phyloP scores from a whole-genome alignment of 1,284 basidiomycete genomes.

The Puccinia brachypodii region DNA sequence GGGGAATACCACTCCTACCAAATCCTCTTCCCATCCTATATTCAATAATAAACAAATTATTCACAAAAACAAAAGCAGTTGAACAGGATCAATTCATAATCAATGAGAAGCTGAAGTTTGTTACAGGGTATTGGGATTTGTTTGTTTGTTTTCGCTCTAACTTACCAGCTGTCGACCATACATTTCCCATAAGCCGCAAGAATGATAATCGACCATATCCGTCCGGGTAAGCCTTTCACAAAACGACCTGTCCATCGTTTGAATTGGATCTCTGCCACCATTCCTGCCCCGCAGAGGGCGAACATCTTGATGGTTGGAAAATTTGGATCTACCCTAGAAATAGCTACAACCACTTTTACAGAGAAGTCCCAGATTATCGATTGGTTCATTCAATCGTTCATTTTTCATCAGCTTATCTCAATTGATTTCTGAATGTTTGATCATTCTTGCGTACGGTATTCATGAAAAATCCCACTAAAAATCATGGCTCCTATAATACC shows the following conservation, averaged over 20 bases:
- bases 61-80: background rate
- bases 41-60: background rate
- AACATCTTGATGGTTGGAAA: constrained; percentile 29
- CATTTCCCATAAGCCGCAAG: background rate
- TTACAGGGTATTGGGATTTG: too few species aligned
- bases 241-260: constrained; percentile 5
- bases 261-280: constrained; percentile 7
- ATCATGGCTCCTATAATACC: constrained; percentile 18
- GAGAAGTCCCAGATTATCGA: too few species aligned
- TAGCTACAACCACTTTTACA: background rate
- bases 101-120: too few species aligned
- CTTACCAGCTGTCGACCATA: background rate
- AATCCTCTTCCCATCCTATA: background rate
- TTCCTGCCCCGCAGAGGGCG: background rate
- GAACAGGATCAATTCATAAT: background rate
- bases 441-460: constrained; percentile 5
- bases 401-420: background rate
- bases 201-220: background rate
- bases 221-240: constrained; percentile 15
- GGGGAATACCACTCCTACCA: background rate
- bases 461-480: constrained; percentile 31
- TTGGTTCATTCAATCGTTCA: background rate
- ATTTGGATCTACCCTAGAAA: constrained; percentile 9
- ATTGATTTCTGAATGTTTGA: background rate
- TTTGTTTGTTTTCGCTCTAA: too few species aligned